phyloP scores from a whole-genome alignment of 495 filamentous ascomycete genomes.

The Hypoxylon subgilvum region DNA sequence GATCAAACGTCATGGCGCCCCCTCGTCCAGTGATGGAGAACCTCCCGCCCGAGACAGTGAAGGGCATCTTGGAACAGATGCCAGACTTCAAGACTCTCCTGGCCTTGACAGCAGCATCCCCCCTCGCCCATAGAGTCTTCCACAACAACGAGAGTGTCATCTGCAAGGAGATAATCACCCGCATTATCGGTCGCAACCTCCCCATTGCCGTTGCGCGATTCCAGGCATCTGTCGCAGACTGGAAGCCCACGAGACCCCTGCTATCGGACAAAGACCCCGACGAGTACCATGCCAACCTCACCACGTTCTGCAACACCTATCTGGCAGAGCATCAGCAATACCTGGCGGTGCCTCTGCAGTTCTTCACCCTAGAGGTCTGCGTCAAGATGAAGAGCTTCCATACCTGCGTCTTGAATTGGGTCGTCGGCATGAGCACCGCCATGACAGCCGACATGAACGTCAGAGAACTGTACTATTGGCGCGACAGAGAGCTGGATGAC shows the following conservation, averaged over 20 bases:
- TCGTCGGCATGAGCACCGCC: neutral
- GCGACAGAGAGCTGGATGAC: neutral
- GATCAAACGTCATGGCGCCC: too few relatives aligned
- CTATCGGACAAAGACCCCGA: neutral
- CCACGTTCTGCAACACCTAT: neutral
- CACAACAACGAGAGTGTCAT: neutral
- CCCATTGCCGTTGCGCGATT: conserved; percentile 1
- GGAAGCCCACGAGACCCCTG: neutral
- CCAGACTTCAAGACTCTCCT: neutral
- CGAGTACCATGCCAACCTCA: neutral
- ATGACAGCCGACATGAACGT: neutral
- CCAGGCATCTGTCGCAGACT: neutral
- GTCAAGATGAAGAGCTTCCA: neutral
- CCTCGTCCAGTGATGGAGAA: too few relatives aligned
- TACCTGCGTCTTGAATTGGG: neutral
- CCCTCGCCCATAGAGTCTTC: neutral
- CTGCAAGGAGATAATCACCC: neutral
- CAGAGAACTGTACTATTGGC: neutral
- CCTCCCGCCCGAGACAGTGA: neutral
- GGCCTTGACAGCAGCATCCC: neutral
- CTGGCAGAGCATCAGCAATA: too few relatives aligned
- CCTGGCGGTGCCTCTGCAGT: too few relatives aligned
- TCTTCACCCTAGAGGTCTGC: neutral
- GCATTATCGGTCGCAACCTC: neutral
- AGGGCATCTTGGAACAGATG: neutral